phyloP scores from a whole-genome alignment of 129 eudicot genomes.

The Artemisia argyi region DNA sequence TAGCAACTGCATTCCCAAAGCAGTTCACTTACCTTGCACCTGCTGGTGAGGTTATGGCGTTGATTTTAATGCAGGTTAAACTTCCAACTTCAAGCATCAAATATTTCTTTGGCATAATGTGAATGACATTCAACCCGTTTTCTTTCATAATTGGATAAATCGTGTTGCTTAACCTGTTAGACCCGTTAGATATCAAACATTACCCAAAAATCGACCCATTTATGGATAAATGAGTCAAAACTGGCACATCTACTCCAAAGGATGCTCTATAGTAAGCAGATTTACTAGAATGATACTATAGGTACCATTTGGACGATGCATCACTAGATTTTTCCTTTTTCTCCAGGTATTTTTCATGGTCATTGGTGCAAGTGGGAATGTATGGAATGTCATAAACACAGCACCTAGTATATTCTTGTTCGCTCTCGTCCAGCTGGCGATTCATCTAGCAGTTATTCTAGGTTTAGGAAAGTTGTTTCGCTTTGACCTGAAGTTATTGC shows the following conservation, averaged over 20 bases:
- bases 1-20: slow-evolving; percentile 77
- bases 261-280: neutral
- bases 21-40: slow-evolving; percentile 80
- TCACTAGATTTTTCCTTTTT: neutral
- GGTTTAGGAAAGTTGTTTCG: slow-evolving; percentile 70
- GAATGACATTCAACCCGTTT: neutral
- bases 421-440: slow-evolving; percentile 59
- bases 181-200: too few relatives aligned
- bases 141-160: too few relatives aligned
- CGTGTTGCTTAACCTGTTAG: too few relatives aligned
- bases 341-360: slow-evolving; percentile 68
- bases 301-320: neutral
- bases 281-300: neutral
- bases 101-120: neutral
- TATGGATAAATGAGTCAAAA: too few relatives aligned
- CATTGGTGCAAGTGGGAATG: slow-evolving; percentile 78
- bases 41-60: slow-evolving; percentile 81
- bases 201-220: too few relatives aligned
- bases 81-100: slow-evolving; percentile 10
- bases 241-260: neutral
- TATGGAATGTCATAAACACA: slow-evolving; percentile 62
- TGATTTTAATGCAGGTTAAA: slow-evolving; percentile 88
- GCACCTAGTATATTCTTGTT: slow-evolving; percentile 86
- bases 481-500: slow-evolving; percentile 52
- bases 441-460: slow-evolving; percentile 75